Evolutionary conservation across 1,284 basidiomycete species (phyloP).

Genomic region (Irpex sp.): DNA sequence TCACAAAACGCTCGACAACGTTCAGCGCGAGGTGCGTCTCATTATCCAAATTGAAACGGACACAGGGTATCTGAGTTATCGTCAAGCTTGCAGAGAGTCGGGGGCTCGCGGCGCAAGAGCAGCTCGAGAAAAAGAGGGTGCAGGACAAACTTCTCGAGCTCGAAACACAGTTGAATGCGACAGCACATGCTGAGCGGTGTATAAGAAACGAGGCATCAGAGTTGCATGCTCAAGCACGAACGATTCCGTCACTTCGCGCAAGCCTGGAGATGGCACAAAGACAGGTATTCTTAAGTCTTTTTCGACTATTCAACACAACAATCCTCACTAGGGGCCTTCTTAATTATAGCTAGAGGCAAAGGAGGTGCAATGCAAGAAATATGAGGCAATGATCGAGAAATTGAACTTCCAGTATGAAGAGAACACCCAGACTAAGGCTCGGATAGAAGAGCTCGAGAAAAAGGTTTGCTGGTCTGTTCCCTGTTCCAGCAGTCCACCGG

Average conservation of each 20-base stretch:
- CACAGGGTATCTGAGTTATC: neutral
- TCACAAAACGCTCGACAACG: neutral
- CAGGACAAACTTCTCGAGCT: neutral
- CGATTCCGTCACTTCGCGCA: neutral
- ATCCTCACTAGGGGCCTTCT: neutral
- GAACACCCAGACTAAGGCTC: neutral
- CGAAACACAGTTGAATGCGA: neutral
- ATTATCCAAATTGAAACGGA: neutral
- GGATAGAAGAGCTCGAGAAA: neutral
- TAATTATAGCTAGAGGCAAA: neutral
- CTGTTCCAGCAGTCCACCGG: neutral
- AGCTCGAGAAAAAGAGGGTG: neutral
- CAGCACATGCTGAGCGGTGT: neutral
- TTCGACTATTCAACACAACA: neutral
- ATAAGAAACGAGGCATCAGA: neutral
- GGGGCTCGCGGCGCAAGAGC: neutral
- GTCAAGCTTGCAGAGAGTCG: neutral
- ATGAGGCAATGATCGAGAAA: neutral
- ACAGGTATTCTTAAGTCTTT: neutral
- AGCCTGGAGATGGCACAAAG: neutral
- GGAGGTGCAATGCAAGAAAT: neutral
- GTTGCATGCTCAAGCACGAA: neutral
- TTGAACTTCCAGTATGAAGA: neutral
- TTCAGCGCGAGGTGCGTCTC: neutral
- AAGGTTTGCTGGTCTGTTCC: neutral